Base-by-base conservation (phyloP, 1,139 yeast genomes). In the Sugiyamaella sp. region DNA sequence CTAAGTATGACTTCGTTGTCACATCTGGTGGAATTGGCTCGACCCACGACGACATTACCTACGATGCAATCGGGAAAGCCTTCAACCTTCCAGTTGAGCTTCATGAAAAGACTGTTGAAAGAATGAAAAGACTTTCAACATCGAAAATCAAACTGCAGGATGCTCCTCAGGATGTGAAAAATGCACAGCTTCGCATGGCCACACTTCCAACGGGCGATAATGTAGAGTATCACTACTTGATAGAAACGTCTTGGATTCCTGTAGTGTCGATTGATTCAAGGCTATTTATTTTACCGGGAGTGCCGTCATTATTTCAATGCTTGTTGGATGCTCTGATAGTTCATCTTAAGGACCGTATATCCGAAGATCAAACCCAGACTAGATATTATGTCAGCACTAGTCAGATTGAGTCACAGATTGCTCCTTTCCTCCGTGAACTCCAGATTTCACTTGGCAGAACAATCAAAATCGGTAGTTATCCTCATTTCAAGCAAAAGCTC, bases 21-120 rank as follows among this genome's bases (percentile, higher is more conserved):
- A 88, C 96, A 0, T 81, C 89, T 16, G 96, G 97, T 1, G 89
- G 77, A 9, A 86, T 89, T 58, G 97, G 97, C 0, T 88, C 95
- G 2, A 89, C 96, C 0, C 96, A 89, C 63, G 96, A 89, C 66
- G 97, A 89, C 67, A 85, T 89, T 55, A 88, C 96, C 0, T 89
- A 89, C 67, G 82, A 82, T 49, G 78, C 86, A 4, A 62, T 89
- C 14, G 87, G 90, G 1, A 79, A 78, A 59, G 86, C 87, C 19
- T 89, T 76, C 63, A 71, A 71, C 1, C 68, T 86, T 9, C 78
- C 78, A 0, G 72, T 84, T 54, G 69, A 68, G 40, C 66, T 85
- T 17, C 85, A 89, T 67, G 66, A 72, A 27, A 82, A 78, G 37
- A 83, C 89, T 2, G 84, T 80, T 17, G 75, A 71, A 2, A 73